Evolutionary conservation across 352 stramenopile genomes (phyloP), one percentile per base, ranked within the genome.

Genomic region (Pythium grandisporangium): DNA sequence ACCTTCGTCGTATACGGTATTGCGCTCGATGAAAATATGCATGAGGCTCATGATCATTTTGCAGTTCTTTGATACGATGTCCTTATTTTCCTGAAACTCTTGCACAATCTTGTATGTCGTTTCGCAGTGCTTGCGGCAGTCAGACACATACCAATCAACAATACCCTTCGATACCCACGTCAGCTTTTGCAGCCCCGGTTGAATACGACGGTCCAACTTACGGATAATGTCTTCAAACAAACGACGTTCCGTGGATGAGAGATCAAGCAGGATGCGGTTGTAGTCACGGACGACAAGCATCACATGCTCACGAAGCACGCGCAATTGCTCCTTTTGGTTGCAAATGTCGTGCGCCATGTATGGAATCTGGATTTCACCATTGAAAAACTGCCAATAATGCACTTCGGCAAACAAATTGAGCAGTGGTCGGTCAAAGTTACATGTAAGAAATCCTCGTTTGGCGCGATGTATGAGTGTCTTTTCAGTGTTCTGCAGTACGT

Each of bases 291-390:
- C 90, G 17, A 98, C 84, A 0, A 96, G 71, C 84, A 97, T 96
- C 4, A 98, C 90, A 34, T 97, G 82, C 45, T 98, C 93, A 12
- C 88, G 66, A 29, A 96, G 61, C 16, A 96, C 67, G 5, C 89
- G 81, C 2, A 98, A 55, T 37, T 96, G 84, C 44, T 95, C 82
- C 53, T 92, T 89, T 47, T 97, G 84, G 48, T 96, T 97, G 51
- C 82, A 97, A 36, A 98, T 96, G 45, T 98, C 92, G 42, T 97
- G 87, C 2, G 93, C 93, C 51, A 95, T 84, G 63, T 97, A 98
- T 17, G 93, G 93, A 33, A 98, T 96, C 43, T 93, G 77, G 42
- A 97, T 76, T 53, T 96, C 87, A n/a, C 88, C 84, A 37, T 92
- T 89, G 44, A 94, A 94, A 33, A 84, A 89, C 55, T 93, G 79